Percentiles rank a stretch among this genome's conserved stretches.
Evolutionary conservation across 2,329 filamentous ascomycete genomes (phyloP).

Genomic region (Dothistroma pini): DNA sequence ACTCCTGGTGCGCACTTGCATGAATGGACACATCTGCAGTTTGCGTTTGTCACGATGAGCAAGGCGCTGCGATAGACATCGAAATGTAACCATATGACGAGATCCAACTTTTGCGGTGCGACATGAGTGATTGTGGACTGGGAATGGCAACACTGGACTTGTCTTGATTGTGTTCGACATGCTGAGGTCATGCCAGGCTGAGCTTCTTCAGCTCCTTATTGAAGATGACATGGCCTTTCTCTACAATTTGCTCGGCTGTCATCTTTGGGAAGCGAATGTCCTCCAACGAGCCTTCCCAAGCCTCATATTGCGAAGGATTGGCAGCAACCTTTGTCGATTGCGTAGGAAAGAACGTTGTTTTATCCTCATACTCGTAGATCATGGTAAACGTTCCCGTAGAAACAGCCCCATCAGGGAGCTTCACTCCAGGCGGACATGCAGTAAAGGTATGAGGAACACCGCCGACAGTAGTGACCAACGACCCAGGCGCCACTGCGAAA

Average conservation of each 20-base stretch:
- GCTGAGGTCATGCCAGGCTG: neutral
- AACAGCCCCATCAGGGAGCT: constrained; percentile 22
- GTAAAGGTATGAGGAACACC: constrained; percentile 26
- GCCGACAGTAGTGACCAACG: constrained; percentile 21
- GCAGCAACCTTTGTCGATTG: constrained; percentile 15
- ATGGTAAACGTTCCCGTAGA: constrained; percentile 23
- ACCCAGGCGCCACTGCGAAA: constrained; percentile 22
- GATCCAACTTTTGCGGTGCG: neutral
- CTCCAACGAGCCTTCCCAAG: constrained; percentile 22
- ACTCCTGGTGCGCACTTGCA: neutral
- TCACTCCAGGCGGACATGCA: constrained; percentile 24
- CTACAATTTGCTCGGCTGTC: constrained; percentile 17
- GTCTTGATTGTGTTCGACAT: neutral
- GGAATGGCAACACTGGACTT: neutral
- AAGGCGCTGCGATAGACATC: constrained; percentile 1
- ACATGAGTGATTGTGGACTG: neutral
- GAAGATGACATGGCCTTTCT: constrained; percentile 16
- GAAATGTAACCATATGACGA: constrained; percentile 1
- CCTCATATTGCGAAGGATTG: constrained; percentile 14
- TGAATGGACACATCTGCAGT: too few relatives aligned
- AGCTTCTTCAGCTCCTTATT: constrained; percentile 13
- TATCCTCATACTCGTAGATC: constrained; percentile 27
- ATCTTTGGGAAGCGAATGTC: constrained; percentile 22
- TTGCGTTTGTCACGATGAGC: constrained; percentile 1
- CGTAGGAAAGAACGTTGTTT: constrained; percentile 23